Conservation (phyloP, 352 stramenopile genomes). For the Blastocystis sp. region DNA sequence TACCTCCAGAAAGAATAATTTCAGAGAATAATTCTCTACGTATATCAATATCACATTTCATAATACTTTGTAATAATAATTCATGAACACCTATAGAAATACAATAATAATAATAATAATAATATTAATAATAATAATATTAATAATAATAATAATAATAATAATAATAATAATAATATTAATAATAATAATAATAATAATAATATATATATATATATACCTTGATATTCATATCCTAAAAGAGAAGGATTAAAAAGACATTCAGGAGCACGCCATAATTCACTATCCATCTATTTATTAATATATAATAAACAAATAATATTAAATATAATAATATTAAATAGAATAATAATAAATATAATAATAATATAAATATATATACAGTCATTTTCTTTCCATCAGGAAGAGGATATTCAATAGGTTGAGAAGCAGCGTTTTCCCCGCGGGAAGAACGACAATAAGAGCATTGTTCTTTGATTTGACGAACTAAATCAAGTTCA, state of each 20-base stretch:
- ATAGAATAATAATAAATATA: too few relatives aligned
- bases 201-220: too few relatives aligned
- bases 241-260: constrained; percentile 79
- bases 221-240: constrained; percentile 67
- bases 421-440: not conserved
- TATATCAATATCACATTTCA: constrained; percentile 70
- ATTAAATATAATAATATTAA: too few relatives aligned
- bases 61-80: constrained; percentile 62
- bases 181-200: too few relatives aligned
- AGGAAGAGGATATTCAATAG: constrained; percentile 66
- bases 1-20: constrained; percentile 80
- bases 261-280: constrained; percentile 74
- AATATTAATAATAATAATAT: too few relatives aligned
- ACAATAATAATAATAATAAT: too few relatives aligned
- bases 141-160: too few relatives aligned
- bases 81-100: constrained; percentile 63
- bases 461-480: constrained; percentile 66
- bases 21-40: constrained; percentile 78
- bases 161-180: too few relatives aligned
- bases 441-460: constrained; percentile 24
- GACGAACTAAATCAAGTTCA: constrained; percentile 57
- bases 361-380: not conserved
- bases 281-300: constrained; percentile 65
- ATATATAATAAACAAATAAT: too few relatives aligned
- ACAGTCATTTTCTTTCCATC: constrained; percentile 79